phyloP scores from a whole-genome alignment of 371 early-diverging fungal species.

The Hamiltosporidium magnivora region DNA sequence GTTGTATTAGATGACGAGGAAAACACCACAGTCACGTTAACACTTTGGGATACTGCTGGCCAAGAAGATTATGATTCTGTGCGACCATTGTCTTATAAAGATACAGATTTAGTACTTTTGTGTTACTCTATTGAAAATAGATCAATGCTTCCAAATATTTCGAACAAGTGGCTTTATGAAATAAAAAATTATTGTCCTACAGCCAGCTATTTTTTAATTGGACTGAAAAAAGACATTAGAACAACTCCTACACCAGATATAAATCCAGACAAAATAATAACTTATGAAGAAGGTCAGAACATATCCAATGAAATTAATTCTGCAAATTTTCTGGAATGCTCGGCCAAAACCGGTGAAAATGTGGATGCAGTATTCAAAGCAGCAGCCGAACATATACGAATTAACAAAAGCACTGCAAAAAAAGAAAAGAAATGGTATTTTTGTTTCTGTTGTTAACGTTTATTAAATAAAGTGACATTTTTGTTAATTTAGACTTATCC shows the following conservation, averaged over 20 bases:
- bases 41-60: constrained; percentile 58
- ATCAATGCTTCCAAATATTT: constrained; percentile 51
- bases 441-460: too few species aligned
- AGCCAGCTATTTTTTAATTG: constrained; percentile 51
- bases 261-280: constrained; percentile 30
- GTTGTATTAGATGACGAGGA: constrained; percentile 22
- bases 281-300: constrained; percentile 42
- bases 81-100: constrained; percentile 55
- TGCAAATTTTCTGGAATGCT: constrained; percentile 52
- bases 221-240: constrained; percentile 54
- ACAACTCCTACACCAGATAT: constrained; percentile 19
- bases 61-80: constrained; percentile 58
- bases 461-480: too few species aligned
- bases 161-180: constrained; percentile 56
- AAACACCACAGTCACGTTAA: constrained; percentile 44
- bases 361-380: constrained; percentile 49
- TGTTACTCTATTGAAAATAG: constrained; percentile 57
- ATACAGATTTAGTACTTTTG: constrained; percentile 53
- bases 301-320: constrained; percentile 50
- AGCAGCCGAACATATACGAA: constrained; percentile 39
- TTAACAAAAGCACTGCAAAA: constrained; percentile 4
- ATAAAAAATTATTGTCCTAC: constrained; percentile 56
- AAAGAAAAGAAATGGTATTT: too few species aligned
- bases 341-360: constrained; percentile 52
- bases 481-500: too few species aligned